phyloP scores from a whole-genome alignment of 2,329 filamentous ascomycete genomes.

The Rhynchosporium secalis region DNA sequence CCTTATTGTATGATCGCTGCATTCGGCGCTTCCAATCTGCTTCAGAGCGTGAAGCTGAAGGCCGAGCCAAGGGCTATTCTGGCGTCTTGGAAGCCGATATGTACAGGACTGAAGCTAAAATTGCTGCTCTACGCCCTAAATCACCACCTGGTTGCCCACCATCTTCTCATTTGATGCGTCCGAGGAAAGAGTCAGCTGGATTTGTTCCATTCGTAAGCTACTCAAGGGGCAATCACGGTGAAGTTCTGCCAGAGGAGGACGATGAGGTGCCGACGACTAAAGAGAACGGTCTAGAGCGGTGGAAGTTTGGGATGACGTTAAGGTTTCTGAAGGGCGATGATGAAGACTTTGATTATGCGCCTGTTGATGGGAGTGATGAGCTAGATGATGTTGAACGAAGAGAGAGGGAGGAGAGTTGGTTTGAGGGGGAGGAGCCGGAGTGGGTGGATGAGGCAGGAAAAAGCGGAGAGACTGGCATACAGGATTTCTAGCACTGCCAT shows the following conservation, averaged over 20 bases:
- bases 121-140: slow-evolving; percentile 33
- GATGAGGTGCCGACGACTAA: slow-evolving; percentile 38
- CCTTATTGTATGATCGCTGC: slow-evolving; percentile 41
- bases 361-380: slow-evolving; percentile 39
- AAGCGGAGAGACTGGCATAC: slow-evolving; percentile 40
- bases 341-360: slow-evolving; percentile 39
- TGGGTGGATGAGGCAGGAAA: slow-evolving; percentile 32
- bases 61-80: slow-evolving; percentile 40
- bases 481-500: slow-evolving; percentile 37
- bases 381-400: slow-evolving; percentile 38
- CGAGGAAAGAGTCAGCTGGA: not conserved
- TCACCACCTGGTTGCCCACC: slow-evolving; percentile 5
- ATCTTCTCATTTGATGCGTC: not conserved
- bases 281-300: slow-evolving; percentile 40
- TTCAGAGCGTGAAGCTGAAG: slow-evolving; percentile 41
- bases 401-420: slow-evolving; percentile 41
- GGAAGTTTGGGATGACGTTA: slow-evolving; percentile 41
- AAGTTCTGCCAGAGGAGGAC: slow-evolving; percentile 37
- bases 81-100: slow-evolving; percentile 41
- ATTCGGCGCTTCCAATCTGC: slow-evolving; percentile 39
- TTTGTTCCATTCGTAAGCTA: slow-evolving; percentile 34
- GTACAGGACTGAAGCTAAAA: slow-evolving; percentile 40
- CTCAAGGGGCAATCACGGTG: slow-evolving; percentile 31
- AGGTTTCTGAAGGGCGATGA: slow-evolving; percentile 40
- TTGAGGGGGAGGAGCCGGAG: slow-evolving; percentile 41